A percentile compares a stretch with the other conserved stretches of the same genome.
These are phyloP conservation scores for Aspergillus mulundensis DNA, from an alignment of 495 filamentous ascomycete species.

Conservation along the genomic window DNA sequence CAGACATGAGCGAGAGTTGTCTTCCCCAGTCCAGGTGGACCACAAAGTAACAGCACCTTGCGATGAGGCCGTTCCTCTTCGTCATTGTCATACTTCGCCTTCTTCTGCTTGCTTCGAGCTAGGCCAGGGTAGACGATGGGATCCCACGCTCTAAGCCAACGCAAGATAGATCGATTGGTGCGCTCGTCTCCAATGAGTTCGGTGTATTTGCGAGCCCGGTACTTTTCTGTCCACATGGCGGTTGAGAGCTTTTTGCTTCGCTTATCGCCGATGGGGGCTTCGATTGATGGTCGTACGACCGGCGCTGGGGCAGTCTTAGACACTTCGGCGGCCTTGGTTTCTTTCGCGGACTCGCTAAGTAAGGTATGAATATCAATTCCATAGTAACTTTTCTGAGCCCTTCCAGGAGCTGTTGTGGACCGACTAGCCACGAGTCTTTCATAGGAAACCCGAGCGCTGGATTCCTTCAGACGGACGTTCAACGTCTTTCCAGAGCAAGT, in stretches of 20 bases:
- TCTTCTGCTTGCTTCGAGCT: slow-evolving; percentile 50
- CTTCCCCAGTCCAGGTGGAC: slow-evolving; percentile 90
- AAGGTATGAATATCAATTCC: slow-evolving; percentile 85
- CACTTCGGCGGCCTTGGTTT: slow-evolving; percentile 36
- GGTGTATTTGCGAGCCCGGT: slow-evolving; percentile 85
- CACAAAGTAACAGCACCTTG: slow-evolving; percentile 86
- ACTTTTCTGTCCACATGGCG: slow-evolving; percentile 81
- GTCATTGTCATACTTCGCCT: slow-evolving; percentile 29
- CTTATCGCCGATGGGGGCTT: slow-evolving; percentile 32
- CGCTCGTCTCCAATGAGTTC: slow-evolving; percentile 92
- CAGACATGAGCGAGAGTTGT: slow-evolving; percentile 96
- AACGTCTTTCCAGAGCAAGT: slow-evolving; percentile 64
- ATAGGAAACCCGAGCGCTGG: slow-evolving; percentile 51
- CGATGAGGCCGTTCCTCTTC: slow-evolving; percentile 66
- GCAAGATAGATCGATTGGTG: slow-evolving; percentile 84
- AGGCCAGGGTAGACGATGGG: slow-evolving; percentile 80
- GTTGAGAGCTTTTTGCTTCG: slow-evolving; percentile 35
- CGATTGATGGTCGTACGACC: slow-evolving; percentile 34
- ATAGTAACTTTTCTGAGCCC: slow-evolving; percentile 80
- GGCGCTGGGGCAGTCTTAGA: slow-evolving; percentile 10
- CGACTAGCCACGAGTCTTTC: slow-evolving; percentile 65
- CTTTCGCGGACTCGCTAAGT: slow-evolving; percentile 62
- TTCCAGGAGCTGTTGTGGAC: slow-evolving; percentile 61
- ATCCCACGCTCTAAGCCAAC: slow-evolving; percentile 95
- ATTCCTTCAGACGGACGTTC: slow-evolving; percentile 49